These are phyloP conservation scores for Solanum aculeatissimum DNA, from an alignment of 305 asterid genomes.

Conservation along the genomic window DNA sequence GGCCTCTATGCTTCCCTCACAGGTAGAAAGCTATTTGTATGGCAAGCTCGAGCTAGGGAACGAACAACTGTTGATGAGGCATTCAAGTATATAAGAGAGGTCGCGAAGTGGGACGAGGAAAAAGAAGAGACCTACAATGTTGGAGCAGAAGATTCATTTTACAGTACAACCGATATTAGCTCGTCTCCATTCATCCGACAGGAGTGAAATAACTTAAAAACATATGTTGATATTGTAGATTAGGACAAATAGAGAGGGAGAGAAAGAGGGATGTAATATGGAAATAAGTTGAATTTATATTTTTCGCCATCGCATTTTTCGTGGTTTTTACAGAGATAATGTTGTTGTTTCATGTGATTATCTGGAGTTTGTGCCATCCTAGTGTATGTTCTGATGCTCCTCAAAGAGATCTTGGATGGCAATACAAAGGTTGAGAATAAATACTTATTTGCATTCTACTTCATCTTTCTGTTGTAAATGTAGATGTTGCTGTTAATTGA, in stretches of 20 bases:
- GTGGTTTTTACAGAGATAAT: neutral
- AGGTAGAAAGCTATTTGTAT: constrained; percentile 68
- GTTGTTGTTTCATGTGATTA: neutral
- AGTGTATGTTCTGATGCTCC: neutral
- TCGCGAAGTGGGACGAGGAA: constrained; percentile 94
- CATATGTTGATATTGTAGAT: constrained; percentile 14
- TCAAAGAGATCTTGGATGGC: neutral
- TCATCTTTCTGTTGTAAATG: neutral
- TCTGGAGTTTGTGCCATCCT: neutral
- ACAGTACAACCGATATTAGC: constrained; percentile 80
- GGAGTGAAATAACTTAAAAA: constrained; percentile 11
- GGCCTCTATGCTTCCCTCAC: constrained; percentile 66
- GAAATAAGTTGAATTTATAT: neutral
- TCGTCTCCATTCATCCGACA: constrained; percentile 38
- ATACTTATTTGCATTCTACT: neutral
- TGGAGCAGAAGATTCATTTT: constrained; percentile 71
- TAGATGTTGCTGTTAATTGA: neutral
- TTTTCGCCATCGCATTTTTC: neutral
- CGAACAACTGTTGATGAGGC: constrained; percentile 73
- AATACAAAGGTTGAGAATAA: neutral
- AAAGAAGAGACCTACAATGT: constrained; percentile 50
- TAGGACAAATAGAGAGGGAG: constrained; percentile 11
- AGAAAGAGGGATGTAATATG: constrained; percentile 1
- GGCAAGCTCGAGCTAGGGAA: constrained; percentile 80
- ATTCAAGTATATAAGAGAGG: constrained; percentile 71